Evolutionary conservation across 169 alveolate species (phyloP).

Genomic region (Eimeria zaria): DNA sequence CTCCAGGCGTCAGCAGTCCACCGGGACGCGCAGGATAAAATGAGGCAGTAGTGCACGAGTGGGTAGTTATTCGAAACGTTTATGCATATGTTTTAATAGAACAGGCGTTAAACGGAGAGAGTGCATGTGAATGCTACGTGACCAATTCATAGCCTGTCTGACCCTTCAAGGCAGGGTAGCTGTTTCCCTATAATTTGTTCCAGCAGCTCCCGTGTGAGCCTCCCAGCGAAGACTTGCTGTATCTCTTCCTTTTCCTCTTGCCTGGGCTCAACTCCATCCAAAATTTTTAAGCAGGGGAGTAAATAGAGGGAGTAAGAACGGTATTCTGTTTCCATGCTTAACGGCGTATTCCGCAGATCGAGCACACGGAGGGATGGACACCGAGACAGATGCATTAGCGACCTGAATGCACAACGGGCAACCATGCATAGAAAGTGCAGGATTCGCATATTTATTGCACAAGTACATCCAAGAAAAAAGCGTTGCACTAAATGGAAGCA

Average conservation of each 20-base stretch:
- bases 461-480: background rate
- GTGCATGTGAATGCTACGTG: background rate
- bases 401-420: constrained; percentile 23
- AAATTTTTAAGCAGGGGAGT: constrained; percentile 43
- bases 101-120: background rate
- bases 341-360: constrained; percentile 61
- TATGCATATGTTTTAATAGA: background rate
- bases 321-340: constrained; percentile 70
- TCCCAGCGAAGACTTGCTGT: constrained; percentile 66
- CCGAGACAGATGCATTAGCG: constrained; percentile 56
- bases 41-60: background rate
- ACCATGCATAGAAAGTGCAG: background rate
- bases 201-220: constrained; percentile 79
- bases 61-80: background rate
- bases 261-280: constrained; percentile 73
- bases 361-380: constrained; percentile 74
- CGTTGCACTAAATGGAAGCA: background rate
- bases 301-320: constrained; percentile 77
- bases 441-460: background rate
- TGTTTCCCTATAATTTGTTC: constrained; percentile 72
- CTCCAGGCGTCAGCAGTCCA: background rate
- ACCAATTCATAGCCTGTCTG: background rate
- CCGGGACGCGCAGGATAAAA: background rate
- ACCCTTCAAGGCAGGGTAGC: constrained; percentile 78
- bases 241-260: constrained; percentile 44